Base-by-base conservation (phyloP, 441 rosid genomes). In the Daphne laureola region DNA sequence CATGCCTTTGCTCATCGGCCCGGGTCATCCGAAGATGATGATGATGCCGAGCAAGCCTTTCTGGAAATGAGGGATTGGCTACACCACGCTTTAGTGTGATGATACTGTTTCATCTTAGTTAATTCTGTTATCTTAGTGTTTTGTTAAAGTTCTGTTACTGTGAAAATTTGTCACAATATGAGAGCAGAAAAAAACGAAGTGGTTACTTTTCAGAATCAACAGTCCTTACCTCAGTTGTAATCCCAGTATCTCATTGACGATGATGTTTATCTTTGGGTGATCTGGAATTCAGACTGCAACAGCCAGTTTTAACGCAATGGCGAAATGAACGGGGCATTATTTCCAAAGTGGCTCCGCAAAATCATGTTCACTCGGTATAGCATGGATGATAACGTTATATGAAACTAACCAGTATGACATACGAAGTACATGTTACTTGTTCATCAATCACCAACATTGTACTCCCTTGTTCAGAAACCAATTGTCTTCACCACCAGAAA, bases 1-100 rank as follows among this genome's bases (percentile, higher is more conserved):
- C 95, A 87, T 35, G 85, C 82, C 12, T 90, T 87, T 59, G 92
- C 73, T 14, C 96, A 85, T 68, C 76, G 80, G 5, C 92, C 96
- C 0, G 71, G 59, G 57, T 81, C 95, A 8, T 70, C 78, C 0
- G 92, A 83, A 61, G 96, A 90, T 62, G 98, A 90, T 55, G 42
- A 8, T 31, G 98, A 83, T 36, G 96, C 96, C 0, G 98, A 90
- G 51, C 68, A 72, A 66, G 95, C 90, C 3, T 87, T 85, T 68
- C 35, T 57, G 17, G 51, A 72, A 17, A 70, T 75, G 79, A 85
- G 85, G 66, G 83, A 67, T 61, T 90, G 98, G 95, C 68, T 90
- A 46, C 68, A 72, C 55, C 75, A 83, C 46, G 70, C 66, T 46
- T 65, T 90, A 59, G 42, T 59, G 51, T 55, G 74, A 14, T 45